phyloP scores from a whole-genome alignment of 2,329 filamentous ascomycete genomes.

The Calonectria pseudoturangicola region DNA sequence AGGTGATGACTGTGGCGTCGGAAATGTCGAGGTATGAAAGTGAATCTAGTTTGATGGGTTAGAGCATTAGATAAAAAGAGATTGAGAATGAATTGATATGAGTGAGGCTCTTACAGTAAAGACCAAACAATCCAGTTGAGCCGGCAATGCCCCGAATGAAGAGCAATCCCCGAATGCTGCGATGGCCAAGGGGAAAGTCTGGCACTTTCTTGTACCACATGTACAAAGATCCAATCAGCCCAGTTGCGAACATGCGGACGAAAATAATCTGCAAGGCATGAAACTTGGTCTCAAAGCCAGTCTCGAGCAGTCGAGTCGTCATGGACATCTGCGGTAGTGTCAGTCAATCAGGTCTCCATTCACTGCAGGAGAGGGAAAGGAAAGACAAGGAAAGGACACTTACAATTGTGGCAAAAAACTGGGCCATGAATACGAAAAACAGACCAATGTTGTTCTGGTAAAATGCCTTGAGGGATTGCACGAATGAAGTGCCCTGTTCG shows the following conservation, averaged over 20 bases:
- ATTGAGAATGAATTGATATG: too few species aligned
- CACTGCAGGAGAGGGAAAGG: not conserved
- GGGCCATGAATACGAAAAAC: conserved; percentile 63
- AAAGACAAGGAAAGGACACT: conserved; percentile 16
- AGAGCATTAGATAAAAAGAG: not conserved
- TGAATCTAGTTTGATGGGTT: conserved; percentile 58
- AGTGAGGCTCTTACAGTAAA: conserved; percentile 59
- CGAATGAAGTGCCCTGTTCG: not conserved
- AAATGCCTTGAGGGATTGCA: conserved; percentile 62
- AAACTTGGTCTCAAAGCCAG: conserved; percentile 59
- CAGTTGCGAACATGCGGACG: conserved; percentile 63
- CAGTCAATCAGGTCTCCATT: conserved; percentile 22
- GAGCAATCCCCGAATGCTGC: conserved; percentile 77
- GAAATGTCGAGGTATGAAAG: conserved; percentile 82
- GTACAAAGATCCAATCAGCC: conserved; percentile 60
- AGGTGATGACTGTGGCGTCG: conserved; percentile 87
- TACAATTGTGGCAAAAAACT: conserved; percentile 64
- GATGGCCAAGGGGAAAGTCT: conserved; percentile 79
- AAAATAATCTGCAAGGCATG: conserved; percentile 66
- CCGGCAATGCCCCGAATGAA: conserved; percentile 79
- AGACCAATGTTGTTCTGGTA: conserved; percentile 65
- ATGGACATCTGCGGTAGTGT: conserved; percentile 60
- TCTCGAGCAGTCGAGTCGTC: conserved; percentile 62
- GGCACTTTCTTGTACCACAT: conserved; percentile 68
- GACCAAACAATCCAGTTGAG: conserved; percentile 79